A percentile compares a stretch with the other conserved stretches of the same genome.
These are phyloP conservation scores for Apophysomyces sp. DNA, from an alignment of 371 early-diverging fungal species.

Conservation along the genomic window DNA sequence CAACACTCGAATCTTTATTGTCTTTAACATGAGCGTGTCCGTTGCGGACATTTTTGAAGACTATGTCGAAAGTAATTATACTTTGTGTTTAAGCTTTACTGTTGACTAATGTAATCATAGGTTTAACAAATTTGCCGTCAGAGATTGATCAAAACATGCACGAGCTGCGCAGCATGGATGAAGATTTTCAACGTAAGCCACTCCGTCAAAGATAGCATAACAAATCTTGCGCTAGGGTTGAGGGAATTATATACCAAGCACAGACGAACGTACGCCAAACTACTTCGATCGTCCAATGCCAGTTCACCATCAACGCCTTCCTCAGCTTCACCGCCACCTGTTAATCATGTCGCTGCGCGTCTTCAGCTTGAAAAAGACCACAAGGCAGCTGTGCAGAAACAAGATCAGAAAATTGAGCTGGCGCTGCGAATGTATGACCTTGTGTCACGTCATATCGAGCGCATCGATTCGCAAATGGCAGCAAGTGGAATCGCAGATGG, in stretches of 20 bases:
- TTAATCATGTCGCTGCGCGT: slow-evolving; percentile 7
- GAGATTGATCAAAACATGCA: slow-evolving; percentile 43
- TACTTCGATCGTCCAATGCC: slow-evolving; percentile 6
- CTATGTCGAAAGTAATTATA: slow-evolving; percentile 31
- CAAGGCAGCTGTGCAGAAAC: slow-evolving; percentile 33
- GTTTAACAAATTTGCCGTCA: slow-evolving; percentile 34
- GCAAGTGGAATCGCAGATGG: slow-evolving; percentile 22
- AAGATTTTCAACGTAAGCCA: slow-evolving; percentile 30
- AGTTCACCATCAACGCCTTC: not conserved
- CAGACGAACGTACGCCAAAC: slow-evolving; percentile 16
- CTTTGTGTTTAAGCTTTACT: not conserved
- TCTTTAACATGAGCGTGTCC: slow-evolving; percentile 25
- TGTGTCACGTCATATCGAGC: slow-evolving; percentile 35
- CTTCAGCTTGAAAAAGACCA: slow-evolving; percentile 27
- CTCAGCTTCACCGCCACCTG: not conserved
- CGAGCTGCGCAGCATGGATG: slow-evolving; percentile 37
- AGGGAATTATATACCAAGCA: slow-evolving; percentile 27
- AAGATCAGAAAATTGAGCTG: slow-evolving; percentile 36
- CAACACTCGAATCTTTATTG: not conserved
- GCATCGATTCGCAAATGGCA: slow-evolving; percentile 28
- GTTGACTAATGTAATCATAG: slow-evolving; percentile 5
- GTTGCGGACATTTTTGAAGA: slow-evolving; percentile 36
- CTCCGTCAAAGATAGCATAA: not conserved
- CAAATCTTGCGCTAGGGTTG: slow-evolving; percentile 7
- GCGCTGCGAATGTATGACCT: slow-evolving; percentile 37